Base-by-base conservation (phyloP, 805 yeast species). In the Tetrapisispora fleetii region DNA sequence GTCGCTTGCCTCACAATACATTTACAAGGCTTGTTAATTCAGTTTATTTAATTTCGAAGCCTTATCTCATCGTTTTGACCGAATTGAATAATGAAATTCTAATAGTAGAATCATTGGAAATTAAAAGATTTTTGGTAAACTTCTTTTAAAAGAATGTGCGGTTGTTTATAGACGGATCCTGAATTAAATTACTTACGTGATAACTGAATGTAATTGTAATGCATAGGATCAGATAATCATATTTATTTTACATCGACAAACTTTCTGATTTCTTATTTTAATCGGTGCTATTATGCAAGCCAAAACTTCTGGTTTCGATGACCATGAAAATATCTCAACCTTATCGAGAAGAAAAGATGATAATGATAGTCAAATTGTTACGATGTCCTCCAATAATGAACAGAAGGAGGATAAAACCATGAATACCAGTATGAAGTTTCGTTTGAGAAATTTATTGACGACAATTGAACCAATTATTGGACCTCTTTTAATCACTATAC, bases 401-500 rank as follows among this genome's bases (percentile, higher is more conserved):
- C 35, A 32, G n/a, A 32, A 13, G 13, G 35, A 32, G 4, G 35
- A 32, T 32, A 32, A 32, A 11, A 7, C 4, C 5, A 32, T 14
- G 5, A 11, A 38, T 16, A 9, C 7, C 18, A 17, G 30, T 24
- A 8, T 24, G 8, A 24, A 24, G 28, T 27, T n/a, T 7, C 5
- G 3, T 6, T 14, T 42, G 17, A 27, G 17, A 19, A 7, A n/a
- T 28, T 28, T 32, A 11, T 39, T 39, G 3, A 22, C 17, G 3
- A 46, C 3, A 9, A 16, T 46, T 4, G 48, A 46, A 30, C 45
- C 40, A 14, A 16, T 40, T 27, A 16, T 46, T 7, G 48, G 48
- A 24, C 48, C 48, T 18, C 8, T 46, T 9, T 3, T 80, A 21
- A 75, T 90, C 60, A 89, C 96, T 0, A 50, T 75, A 1, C 54